These are phyloP conservation scores for Verticillium tricorpus DNA, from an alignment of 2,329 filamentous ascomycete species.

Conservation along the genomic window DNA sequence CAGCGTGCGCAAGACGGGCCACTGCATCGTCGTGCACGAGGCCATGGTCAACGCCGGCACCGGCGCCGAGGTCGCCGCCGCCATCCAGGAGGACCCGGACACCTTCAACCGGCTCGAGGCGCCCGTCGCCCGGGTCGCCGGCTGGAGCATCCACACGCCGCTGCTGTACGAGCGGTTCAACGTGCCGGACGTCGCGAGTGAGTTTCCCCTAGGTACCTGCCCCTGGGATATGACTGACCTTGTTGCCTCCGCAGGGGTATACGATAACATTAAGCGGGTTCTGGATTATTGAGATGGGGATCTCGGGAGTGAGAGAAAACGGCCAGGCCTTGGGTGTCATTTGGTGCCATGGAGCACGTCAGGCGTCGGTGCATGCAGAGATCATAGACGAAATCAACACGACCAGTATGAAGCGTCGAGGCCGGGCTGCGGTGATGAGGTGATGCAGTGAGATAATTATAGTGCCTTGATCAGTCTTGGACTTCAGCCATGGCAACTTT, in stretches of 20 bases:
- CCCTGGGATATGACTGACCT: conserved; percentile 18
- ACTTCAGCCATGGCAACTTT: too few relatives aligned
- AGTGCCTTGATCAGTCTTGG: too few relatives aligned
- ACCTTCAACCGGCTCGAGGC: conserved; percentile 83
- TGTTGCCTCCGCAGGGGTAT: conserved; percentile 49
- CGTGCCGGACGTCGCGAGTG: conserved; percentile 81
- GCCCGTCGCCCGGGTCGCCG: conserved; percentile 77
- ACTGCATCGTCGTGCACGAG: conserved; percentile 86
- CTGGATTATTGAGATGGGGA: conserved; percentile 51
- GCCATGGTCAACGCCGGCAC: conserved; percentile 87
- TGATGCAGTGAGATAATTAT: too few relatives aligned
- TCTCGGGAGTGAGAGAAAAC: background rate
- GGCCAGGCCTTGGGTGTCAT: background rate
- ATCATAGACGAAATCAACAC: background rate
- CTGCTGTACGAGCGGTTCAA: conserved; percentile 76
- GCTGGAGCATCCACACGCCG: conserved; percentile 84
- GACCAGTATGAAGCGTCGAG: background rate
- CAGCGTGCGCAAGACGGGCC: conserved; percentile 82
- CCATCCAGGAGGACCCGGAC: conserved; percentile 70
- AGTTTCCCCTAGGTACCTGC: conserved; percentile 35
- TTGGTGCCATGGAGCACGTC: background rate
- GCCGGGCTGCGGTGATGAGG: too few relatives aligned
- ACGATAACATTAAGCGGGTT: conserved; percentile 64
- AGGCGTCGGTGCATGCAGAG: background rate
- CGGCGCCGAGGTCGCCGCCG: conserved; percentile 83